These are phyloP conservation scores for Talaromyces sp. DNA, from an alignment of 2,329 filamentous ascomycete genomes.

Conservation along the genomic window DNA sequence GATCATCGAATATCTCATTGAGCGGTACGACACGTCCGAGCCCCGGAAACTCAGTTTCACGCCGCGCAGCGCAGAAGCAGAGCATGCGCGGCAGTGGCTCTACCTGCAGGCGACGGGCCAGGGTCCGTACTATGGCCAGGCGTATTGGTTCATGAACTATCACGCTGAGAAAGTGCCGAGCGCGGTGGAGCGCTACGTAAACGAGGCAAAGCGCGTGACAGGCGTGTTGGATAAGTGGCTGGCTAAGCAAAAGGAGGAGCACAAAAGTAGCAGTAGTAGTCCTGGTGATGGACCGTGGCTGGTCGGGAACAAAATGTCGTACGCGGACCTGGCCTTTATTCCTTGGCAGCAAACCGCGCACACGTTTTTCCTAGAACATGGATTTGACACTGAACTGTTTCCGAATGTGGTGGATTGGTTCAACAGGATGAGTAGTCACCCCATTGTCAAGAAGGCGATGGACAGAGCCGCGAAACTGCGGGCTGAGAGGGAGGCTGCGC, in stretches of 20 bases:
- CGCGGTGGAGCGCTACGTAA: conserved; percentile 5
- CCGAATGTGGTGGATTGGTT: conserved; percentile 6
- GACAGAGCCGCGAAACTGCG: not conserved
- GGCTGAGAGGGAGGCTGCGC: not conserved
- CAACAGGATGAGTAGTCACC: not conserved
- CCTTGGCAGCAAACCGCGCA: conserved; percentile 4
- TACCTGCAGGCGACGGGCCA: conserved; percentile 6
- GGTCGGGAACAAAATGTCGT: conserved; percentile 7
- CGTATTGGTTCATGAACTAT: conserved; percentile 7
- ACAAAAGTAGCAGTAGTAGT: not conserved
- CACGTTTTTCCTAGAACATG: not conserved
- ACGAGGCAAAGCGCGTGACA: conserved; percentile 8
- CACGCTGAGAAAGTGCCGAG: conserved; percentile 5
- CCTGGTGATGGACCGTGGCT: conserved; percentile 24
- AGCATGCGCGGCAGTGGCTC: conserved; percentile 5
- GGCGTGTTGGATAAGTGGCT: conserved; percentile 9
- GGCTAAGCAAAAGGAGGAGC: conserved; percentile 18
- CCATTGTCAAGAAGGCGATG: not conserved
- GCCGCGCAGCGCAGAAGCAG: conserved; percentile 9
- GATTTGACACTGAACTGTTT: not conserved
- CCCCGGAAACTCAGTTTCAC: conserved; percentile 18
- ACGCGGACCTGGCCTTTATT: conserved; percentile 9
- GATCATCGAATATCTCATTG: conserved; percentile 11
- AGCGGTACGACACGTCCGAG: conserved; percentile 5
- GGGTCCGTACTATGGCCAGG: conserved; percentile 12